Percentiles rank a stretch among this genome's conserved stretches.
Evolutionary conservation across 768 basidiomycete species (phyloP).

Genomic region (Boletus eberwhitei): DNA sequence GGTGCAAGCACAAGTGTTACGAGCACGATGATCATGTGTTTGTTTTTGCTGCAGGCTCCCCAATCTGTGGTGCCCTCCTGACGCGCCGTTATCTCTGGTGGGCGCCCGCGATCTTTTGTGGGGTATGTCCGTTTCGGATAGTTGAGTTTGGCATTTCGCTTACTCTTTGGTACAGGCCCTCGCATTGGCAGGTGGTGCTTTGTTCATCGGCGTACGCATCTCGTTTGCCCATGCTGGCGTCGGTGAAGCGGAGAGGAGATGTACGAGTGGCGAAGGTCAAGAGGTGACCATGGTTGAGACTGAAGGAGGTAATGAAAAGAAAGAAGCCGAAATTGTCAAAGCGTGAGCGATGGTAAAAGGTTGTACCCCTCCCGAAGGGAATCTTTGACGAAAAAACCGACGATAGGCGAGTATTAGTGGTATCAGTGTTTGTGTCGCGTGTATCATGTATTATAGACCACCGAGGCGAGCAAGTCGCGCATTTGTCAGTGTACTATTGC

Average conservation of each 20-base stretch:
- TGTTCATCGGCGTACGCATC: constrained; percentile 16
- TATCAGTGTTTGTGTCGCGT: background rate
- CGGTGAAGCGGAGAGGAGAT: too few species aligned
- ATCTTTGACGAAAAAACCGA: background rate
- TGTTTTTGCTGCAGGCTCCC: constrained; percentile 40
- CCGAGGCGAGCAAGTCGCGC: too few species aligned
- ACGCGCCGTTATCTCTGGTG: constrained; percentile 52
- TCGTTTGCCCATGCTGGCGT: background rate
- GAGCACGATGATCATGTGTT: constrained; percentile 6
- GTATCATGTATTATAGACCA: too few species aligned
- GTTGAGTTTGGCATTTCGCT: background rate
- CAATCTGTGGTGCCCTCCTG: constrained; percentile 55
- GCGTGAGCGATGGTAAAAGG: background rate
- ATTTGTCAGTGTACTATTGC: too few species aligned
- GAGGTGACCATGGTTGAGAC: background rate
- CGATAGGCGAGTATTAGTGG: background rate
- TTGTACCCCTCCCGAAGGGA: background rate
- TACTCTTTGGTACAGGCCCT: background rate
- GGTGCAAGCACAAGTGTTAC: too few species aligned
- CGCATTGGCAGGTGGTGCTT: background rate
- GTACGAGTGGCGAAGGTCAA: background rate
- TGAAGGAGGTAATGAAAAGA: background rate
- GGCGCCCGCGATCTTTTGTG: constrained; percentile 52
- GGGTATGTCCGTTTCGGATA: constrained; percentile 22
- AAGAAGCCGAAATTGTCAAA: too few species aligned